Conservation (phyloP, 305 asterid genomes). For the Petunia hybrid region DNA sequence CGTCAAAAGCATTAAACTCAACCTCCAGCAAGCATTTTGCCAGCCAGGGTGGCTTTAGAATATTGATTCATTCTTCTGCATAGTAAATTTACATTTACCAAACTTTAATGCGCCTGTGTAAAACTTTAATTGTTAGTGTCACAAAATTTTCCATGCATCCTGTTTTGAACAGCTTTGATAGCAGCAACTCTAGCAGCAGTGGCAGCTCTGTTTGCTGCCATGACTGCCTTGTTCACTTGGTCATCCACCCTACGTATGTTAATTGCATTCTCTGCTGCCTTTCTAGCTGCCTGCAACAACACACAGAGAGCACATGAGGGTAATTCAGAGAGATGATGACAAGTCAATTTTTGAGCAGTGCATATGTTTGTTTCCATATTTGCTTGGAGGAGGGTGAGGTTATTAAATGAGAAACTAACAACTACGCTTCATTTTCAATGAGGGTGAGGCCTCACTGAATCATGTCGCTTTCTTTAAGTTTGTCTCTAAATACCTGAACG, state of each 20-base stretch:
- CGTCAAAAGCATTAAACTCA: conserved; percentile 44
- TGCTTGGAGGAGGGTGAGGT: neutral
- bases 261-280: conserved; percentile 67
- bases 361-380: neutral
- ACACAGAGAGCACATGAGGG: neutral
- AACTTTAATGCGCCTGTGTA: neutral
- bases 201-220: conserved; percentile 79
- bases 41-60: conserved; percentile 53
- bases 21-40: conserved; percentile 63
- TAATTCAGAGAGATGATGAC: neutral
- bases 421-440: neutral
- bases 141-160: conserved; percentile 78
- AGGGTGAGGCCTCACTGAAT: neutral
- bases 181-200: conserved; percentile 94
- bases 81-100: conserved; percentile 61
- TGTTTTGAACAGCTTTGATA: conserved; percentile 83
- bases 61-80: conserved; percentile 29
- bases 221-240: conserved; percentile 78
- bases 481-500: conserved; percentile 60
- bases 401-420: conserved; percentile 6
- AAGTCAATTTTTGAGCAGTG: neutral
- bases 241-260: conserved; percentile 62
- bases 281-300: conserved; percentile 71
- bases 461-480: neutral
- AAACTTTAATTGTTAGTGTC: conserved; percentile 55